Conservation (phyloP, 345 rosid species). For the Salix viminalis region DNA sequence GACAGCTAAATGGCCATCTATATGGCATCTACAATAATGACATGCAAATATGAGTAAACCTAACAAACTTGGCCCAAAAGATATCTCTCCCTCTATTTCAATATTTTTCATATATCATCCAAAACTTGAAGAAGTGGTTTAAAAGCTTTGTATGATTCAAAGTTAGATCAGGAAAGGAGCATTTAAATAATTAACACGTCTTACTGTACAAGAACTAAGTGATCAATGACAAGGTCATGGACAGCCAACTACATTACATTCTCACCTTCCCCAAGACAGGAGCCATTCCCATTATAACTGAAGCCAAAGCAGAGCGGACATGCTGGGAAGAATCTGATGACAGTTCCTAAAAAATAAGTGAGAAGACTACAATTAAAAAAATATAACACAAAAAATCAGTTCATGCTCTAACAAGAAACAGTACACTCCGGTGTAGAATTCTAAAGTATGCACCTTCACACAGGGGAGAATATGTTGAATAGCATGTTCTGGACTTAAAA, state of each 20-base stretch:
- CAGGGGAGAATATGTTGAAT: conserved; percentile 83
- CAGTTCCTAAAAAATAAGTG: conserved; percentile 53
- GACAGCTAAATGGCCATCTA: neutral
- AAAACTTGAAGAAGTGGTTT: neutral
- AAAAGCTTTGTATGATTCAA: neutral
- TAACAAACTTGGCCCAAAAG: neutral
- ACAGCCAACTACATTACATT: neutral
- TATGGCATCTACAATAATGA: neutral
- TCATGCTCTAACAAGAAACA: neutral
- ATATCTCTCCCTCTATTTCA: neutral
- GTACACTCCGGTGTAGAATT: neutral
- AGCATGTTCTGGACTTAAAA: conserved; percentile 81
- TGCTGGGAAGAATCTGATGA: conserved; percentile 98
- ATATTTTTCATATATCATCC: neutral
- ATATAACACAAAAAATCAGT: neutral
- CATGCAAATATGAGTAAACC: neutral
- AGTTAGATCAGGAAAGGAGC: neutral
- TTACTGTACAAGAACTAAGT: neutral
- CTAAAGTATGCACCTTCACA: conserved; percentile 55
- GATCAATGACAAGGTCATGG: neutral
- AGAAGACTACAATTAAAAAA: neutral
- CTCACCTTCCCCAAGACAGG: conserved; percentile 69
- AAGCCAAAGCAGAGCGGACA: conserved; percentile 97
- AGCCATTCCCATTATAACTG: conserved; percentile 99
- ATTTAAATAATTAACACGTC: neutral